These are phyloP conservation scores for Calonectria pteridis DNA, from an alignment of 2,329 filamentous ascomycete genomes.

Conservation along the genomic window DNA sequence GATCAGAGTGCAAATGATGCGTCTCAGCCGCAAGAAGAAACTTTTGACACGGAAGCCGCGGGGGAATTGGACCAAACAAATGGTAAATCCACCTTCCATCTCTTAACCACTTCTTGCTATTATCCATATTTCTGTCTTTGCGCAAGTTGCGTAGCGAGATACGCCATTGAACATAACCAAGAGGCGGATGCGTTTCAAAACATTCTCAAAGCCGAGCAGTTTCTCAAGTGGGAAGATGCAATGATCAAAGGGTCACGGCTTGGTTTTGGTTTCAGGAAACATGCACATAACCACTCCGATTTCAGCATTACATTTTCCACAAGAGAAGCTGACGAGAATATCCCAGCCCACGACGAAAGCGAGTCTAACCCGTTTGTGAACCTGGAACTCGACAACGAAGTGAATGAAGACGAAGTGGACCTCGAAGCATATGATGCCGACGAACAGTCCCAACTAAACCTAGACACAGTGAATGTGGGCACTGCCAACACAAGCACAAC, in stretches of 20 bases:
- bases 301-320: conserved; percentile 38
- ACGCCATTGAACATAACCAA: conserved; percentile 32
- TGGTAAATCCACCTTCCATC: conserved; percentile 37
- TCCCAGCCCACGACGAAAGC: conserved; percentile 40
- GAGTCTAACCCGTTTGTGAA: conserved; percentile 43
- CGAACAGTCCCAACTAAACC: conserved; percentile 31
- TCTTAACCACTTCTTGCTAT: conserved; percentile 30
- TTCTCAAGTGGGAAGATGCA: neutral
- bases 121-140: conserved; percentile 39
- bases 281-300: conserved; percentile 20
- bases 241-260: neutral
- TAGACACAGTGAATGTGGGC: conserved; percentile 25
- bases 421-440: conserved; percentile 33
- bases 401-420: conserved; percentile 31
- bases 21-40: conserved; percentile 21
- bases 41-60: conserved; percentile 15
- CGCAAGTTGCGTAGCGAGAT: conserved; percentile 27
- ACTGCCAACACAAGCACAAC: conserved; percentile 47
- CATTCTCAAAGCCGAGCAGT: conserved; percentile 15
- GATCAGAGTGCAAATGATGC: conserved; percentile 26
- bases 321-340: conserved; percentile 42
- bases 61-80: conserved; percentile 36
- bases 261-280: neutral
- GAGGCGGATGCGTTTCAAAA: conserved; percentile 32
- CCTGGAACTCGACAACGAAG: conserved; percentile 40